Conservation (phyloP, 352 stramenopile genomes). For the Pythium biforme region DNA sequence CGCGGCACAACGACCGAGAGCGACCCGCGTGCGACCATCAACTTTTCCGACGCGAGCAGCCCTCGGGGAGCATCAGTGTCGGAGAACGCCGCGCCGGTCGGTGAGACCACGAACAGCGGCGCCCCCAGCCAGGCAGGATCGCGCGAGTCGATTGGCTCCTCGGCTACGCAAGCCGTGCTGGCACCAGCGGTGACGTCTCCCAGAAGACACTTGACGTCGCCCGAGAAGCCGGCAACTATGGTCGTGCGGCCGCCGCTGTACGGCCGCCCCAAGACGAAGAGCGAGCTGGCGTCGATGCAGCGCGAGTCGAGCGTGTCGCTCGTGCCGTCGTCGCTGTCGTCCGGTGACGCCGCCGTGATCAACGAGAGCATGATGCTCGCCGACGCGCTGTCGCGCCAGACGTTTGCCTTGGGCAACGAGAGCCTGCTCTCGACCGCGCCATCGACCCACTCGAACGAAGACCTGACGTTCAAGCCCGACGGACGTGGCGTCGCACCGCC, state of each 20-base stretch:
- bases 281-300: background rate
- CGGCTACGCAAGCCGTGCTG: too few species aligned
- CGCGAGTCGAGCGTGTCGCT: constrained; percentile 6
- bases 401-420: constrained; percentile 12
- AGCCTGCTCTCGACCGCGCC: constrained; percentile 19
- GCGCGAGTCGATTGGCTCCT: background rate
- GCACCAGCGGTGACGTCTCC: constrained; percentile 5
- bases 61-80: background rate
- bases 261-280: constrained; percentile 19
- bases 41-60: constrained; percentile 12
- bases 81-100: background rate
- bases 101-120: background rate
- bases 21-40: constrained; percentile 21
- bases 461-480: constrained; percentile 20
- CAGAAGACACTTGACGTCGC: constrained; percentile 13
- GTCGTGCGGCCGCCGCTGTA: constrained; percentile 23
- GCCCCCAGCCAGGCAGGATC: background rate
- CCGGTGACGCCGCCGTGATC: constrained; percentile 3
- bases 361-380: constrained; percentile 2
- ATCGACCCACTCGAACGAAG: constrained; percentile 19
- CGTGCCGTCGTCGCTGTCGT: background rate
- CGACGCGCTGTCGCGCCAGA: background rate
- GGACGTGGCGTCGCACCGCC: background rate
- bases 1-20: background rate
- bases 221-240: constrained; percentile 12